Base-by-base conservation (phyloP, 768 basidiomycete genomes). In the Mycena belliarum region DNA sequence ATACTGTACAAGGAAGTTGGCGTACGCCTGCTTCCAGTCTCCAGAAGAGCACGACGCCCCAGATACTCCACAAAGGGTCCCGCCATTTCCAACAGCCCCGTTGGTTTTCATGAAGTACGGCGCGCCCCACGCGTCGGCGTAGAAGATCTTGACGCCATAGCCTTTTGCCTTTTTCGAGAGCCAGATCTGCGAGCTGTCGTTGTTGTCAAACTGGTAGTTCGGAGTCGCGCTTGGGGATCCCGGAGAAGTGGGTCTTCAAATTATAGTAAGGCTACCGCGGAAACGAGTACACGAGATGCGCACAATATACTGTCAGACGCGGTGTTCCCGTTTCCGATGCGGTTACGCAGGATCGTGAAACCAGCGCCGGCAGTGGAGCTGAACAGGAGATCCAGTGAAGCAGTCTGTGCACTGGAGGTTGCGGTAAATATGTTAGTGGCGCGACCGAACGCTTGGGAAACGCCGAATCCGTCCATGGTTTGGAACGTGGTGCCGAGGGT, bases 31-130 rank as follows among this genome's bases (percentile, higher is more conserved):
- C 37, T 24, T 53, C 58, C 58, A 59, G 33, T 59, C 52, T 37
- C 58, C 58, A 9, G 58, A 59, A 10, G 52, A 24, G 32, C 58
- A 59, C 8, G 52, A 43, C 20, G 28, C 21, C 6, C 58, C 58
- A 23, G 58, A 54, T 10, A 59, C 58, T 6, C 58, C 58, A 28
- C 58, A 59, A 12, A 59, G 44, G 4, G 41, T 48, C 10, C 58
- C 58, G 25, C 58, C 58, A 41, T 42, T 40, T 28, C 58, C 58
- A 32, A 45, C 52, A 8, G 48, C 52, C n/a, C 26, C 41, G 45
- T 59, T 59, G 10, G 58, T 59, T 37, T 59, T 59, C 58, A 59
- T 59, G 45, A 59, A 59, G 32, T 41, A 54, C 33, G 58, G 58
- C 20, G 58, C 58, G 5, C 58, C 58, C 58, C 58, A 59, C 4